Conservation (phyloP, 1,284 basidiomycete species). For the Malassezia arunalokei region DNA sequence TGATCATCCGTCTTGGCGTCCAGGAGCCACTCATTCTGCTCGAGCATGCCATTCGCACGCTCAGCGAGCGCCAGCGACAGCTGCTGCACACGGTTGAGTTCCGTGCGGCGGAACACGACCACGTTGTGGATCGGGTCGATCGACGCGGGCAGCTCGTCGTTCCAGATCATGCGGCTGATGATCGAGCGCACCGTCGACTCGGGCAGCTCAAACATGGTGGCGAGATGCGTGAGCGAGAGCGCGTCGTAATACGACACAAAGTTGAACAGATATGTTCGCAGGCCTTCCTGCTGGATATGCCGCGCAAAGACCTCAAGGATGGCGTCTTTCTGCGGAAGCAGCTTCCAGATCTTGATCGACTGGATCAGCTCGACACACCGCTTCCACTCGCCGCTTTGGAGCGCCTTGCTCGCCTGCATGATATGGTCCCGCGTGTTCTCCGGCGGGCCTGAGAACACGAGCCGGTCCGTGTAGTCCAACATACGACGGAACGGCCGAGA, state of each 20-base stretch:
- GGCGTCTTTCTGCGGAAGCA: constrained; percentile 72
- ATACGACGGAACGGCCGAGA: constrained; percentile 90
- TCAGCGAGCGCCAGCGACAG: constrained; percentile 58
- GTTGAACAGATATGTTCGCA: constrained; percentile 96
- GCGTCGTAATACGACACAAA: constrained; percentile 89
- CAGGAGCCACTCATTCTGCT: constrained; percentile 87
- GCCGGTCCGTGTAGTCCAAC: constrained; percentile 91
- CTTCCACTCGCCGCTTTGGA: constrained; percentile 95
- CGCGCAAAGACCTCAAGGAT: constrained; percentile 88
- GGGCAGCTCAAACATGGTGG: constrained; percentile 74
- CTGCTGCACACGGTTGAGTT: constrained; percentile 53
- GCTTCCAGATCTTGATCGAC: constrained; percentile 92
- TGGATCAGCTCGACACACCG: constrained; percentile 81
- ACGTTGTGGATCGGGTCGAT: constrained; percentile 76
- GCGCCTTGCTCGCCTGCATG: constrained; percentile 94
- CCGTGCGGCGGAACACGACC: constrained; percentile 75
- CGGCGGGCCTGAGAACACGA: constrained; percentile 94
- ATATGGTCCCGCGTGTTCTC: constrained; percentile 98
- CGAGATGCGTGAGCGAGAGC: constrained; percentile 72
- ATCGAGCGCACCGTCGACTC: constrained; percentile 72
- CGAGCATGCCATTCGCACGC: constrained; percentile 73
- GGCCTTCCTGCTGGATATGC: constrained; percentile 96
- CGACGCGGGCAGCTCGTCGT: constrained; percentile 82
- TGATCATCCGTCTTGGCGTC: constrained; percentile 66
- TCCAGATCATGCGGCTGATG: constrained; percentile 98